Base-by-base conservation (phyloP, 352 stramenopile genomes). In the Phytophthora ramorum region DNA sequence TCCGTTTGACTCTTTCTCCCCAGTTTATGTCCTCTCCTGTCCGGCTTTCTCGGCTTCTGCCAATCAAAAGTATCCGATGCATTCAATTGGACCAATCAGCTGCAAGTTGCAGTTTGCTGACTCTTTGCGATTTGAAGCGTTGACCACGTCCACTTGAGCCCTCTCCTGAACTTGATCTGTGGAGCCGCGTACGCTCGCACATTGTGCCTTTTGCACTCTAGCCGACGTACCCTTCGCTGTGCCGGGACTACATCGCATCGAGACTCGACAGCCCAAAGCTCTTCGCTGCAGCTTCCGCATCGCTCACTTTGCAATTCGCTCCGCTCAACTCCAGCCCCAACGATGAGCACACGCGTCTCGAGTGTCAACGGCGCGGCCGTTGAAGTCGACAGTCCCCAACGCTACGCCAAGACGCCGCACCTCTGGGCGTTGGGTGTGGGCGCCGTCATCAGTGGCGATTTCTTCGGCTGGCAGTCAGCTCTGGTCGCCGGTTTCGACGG, bases 371-470 rank as follows among this genome's bases (percentile, higher is more conserved):
- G 63, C 16, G 35, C 58, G 0, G 37, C 17, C 17, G 55, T 75
- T 20, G 58, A 66, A 45, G 37, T 14, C 3, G 47, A 60, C 19
- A 44, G 20, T 2, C 56, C 68, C n/a, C 47, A 77, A 17, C 80
- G 80, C 38, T 87, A 83, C 35, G 80, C 80, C 47, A 85, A 85
- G 56, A 73, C 57, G 1, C 78, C 78, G 52, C 80, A 89, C 48
- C 78, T 89, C 47, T 89, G 80, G 80, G 73, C 73, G 1, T 62
- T 89, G 1, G 80, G 80, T n/a, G 80, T 89, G 9, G 80, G 80
- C 30, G 76, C 80, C 12, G 80, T 89, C 54, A 81, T 89, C 68
- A 78, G 63, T 3, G 80, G 80, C 24, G 78, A 89, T 52, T 89
- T 87, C 51, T 89, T 85, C 68, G 80, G 80, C 35, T 89, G 80